Percentiles rank a stretch among this genome's conserved stretches.
Evolutionary conservation across 306 rosid species (phyloP).

Genomic region (Geum urbanum): DNA sequence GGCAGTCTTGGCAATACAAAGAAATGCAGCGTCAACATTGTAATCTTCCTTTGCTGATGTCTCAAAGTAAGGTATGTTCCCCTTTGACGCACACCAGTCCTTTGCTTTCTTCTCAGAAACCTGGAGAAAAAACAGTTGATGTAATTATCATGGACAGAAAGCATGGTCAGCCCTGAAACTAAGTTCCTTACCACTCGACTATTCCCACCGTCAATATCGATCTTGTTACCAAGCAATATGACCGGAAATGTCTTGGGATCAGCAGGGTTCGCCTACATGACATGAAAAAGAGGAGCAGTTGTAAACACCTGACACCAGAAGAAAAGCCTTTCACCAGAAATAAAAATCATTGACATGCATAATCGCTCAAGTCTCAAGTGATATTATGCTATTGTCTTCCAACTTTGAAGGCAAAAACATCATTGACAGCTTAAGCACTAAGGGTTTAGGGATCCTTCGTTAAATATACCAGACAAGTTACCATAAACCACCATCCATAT

Average conservation of each 20-base stretch:
- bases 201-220: constrained; percentile 93
- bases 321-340: not conserved
- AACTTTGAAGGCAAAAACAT: not conserved
- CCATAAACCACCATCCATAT: not conserved
- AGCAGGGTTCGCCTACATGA: constrained; percentile 66
- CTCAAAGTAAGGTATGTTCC: constrained; percentile 80
- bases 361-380: not conserved
- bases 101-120: constrained; percentile 95
- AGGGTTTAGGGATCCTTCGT: not conserved
- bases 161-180: not conserved
- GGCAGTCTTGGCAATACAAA: constrained; percentile 79
- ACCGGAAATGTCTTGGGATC: constrained; percentile 73
- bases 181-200: constrained; percentile 79
- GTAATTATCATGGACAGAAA: constrained; percentile 6
- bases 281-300: constrained; percentile 7
- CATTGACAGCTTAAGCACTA: not conserved
- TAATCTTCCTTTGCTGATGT: constrained; percentile 92
- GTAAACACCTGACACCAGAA: constrained; percentile 1
- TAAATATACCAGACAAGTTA: not conserved
- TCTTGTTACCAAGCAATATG: constrained; percentile 87
- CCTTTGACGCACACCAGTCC: constrained; percentile 88
- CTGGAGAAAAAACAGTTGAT: constrained; percentile 45
- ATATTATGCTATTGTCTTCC: not conserved
- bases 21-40: constrained; percentile 83
- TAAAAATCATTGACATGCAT: not conserved